Base-by-base conservation (phyloP, 257 asterid species). In the Solanum lignicaule region DNA sequence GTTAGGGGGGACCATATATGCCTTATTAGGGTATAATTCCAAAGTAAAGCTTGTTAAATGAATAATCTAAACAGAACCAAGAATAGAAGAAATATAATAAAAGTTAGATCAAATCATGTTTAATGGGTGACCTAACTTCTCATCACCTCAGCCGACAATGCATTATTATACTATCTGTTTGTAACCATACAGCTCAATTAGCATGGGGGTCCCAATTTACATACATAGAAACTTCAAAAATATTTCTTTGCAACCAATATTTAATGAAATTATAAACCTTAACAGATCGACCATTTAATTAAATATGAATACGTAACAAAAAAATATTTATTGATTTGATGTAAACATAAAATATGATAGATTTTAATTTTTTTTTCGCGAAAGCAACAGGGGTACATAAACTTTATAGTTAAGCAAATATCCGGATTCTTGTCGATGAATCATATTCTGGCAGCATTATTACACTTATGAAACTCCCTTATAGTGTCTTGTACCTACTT, bases 381-480 rank as follows among this genome's bases (percentile, higher is more conserved):
- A 52, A 35, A 33, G n/a, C 36, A 79, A 89, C 72, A 82, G 73
- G n/a, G 87, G 87, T 88, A 72, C 87, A 86, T 87, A 93, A 94
- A 90, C 92, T 91, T 94, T 92, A 82, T 91, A 89, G 91, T 92
- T 93, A 93, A 92, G 93, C 92, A 93, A 89, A 92, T 91, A 89
- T 90, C 86, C 69, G 88, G 85, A 93, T 93, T 93, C 91, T 90
- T 90, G 88, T 87, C 83, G 89, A 88, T 90, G 93, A 88, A 90
- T 91, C 92, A 86, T 89, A 91, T 90, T 88, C 92, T 87, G 90
- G 90, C 92, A 89, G 94, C 94, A 92, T 90, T 90, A 90, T 89
- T 73, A 74, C 41, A 76, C 71, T 91, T 90, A 60, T 89, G 87
- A 89, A 88, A 87, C 90, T 87, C 88, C 78, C 86, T 84, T 88